Percentiles rank a stretch among this genome's conserved stretches.
Evolutionary conservation across 208 protist genomes (phyloP).

Genomic region (Crithidia sp.): DNA sequence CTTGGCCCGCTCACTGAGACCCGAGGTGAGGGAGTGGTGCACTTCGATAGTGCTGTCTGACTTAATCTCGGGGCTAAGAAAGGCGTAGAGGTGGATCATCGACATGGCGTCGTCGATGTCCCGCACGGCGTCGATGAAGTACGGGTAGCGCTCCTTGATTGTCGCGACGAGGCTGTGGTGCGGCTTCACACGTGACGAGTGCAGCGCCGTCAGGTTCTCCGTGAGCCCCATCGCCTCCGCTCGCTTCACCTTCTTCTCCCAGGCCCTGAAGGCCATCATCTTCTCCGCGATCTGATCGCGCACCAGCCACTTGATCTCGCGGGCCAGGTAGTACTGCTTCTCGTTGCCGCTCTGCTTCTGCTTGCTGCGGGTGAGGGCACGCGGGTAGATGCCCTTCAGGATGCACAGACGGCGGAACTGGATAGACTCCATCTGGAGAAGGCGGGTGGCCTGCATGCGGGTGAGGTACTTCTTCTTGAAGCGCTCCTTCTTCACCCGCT

Average conservation of each 20-base stretch:
- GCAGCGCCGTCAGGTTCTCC: slow-evolving; percentile 74
- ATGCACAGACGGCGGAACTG: slow-evolving; percentile 98
- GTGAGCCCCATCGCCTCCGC: slow-evolving; percentile 76
- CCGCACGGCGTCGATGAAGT: slow-evolving; percentile 96
- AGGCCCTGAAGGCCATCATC: slow-evolving; percentile 95
- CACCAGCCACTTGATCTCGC: slow-evolving; percentile 98
- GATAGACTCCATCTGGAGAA: slow-evolving; percentile 93
- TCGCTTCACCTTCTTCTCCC: slow-evolving; percentile 93
- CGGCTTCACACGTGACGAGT: slow-evolving; percentile 78
- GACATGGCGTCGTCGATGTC: slow-evolving; percentile 98
- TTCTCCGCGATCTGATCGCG: slow-evolving; percentile 96
- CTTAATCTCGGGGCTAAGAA: slow-evolving; percentile 81
- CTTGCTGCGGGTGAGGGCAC: slow-evolving; percentile 94
- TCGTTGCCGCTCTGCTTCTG: slow-evolving; percentile 94
- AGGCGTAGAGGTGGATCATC: slow-evolving; percentile 96
- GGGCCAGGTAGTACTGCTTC: slow-evolving; percentile 98
- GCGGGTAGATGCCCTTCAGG: slow-evolving; percentile 99
- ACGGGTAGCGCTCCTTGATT: slow-evolving; percentile 98
- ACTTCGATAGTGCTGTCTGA: slow-evolving; percentile 77
- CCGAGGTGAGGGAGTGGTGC: slow-evolving; percentile 81
- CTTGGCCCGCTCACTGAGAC: slow-evolving; percentile 76
- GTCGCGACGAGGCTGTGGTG: slow-evolving; percentile 94
- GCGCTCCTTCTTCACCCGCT: slow-evolving; percentile 90
- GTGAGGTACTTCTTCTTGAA: slow-evolving; percentile 95
- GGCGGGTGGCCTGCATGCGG: slow-evolving; percentile 91